Percentiles rank a stretch among this genome's conserved stretches.
phyloP scores from a whole-genome alignment of 805 yeast genomes.

The Hanseniaspora vineae region DNA sequence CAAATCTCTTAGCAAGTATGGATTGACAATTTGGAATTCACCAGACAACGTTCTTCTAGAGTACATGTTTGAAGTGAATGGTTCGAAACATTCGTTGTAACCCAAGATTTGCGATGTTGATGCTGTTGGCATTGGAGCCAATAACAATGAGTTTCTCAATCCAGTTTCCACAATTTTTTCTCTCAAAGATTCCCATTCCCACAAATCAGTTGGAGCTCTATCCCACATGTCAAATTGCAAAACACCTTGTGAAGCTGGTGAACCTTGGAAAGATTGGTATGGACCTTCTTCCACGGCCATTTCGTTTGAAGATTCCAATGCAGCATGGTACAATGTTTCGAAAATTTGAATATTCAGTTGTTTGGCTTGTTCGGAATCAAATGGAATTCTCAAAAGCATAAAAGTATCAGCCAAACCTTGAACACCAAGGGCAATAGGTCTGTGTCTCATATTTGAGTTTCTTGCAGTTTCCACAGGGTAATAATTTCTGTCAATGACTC shows the following conservation, averaged over 20 bases:
- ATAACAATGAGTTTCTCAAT: conserved; percentile 71
- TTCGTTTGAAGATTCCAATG: conserved; percentile 78
- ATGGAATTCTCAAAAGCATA: conserved; percentile 67
- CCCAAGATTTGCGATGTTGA: conserved; percentile 94
- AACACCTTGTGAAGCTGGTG: conserved; percentile 80
- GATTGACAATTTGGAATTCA: conserved; percentile 86
- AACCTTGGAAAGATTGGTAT: conserved; percentile 64
- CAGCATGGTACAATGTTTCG: conserved; percentile 92
- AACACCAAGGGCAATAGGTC: conserved; percentile 97
- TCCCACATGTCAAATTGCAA: conserved; percentile 86
- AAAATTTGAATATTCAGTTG: conserved; percentile 71
- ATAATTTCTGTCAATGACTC: conserved; percentile 68
- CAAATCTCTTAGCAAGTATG: conserved; percentile 70
- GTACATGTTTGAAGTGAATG: conserved; percentile 86
- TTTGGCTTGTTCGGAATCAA: conserved; percentile 72
- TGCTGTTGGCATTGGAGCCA: conserved; percentile 98
- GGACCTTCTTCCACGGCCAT: conserved; percentile 57
- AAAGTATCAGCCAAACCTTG: conserved; percentile 92
- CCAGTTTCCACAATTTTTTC: conserved; percentile 49
- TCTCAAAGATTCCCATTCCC: conserved; percentile 76
- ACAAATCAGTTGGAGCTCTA: conserved; percentile 60
- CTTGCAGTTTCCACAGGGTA: conserved; percentile 77
- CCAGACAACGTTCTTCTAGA: conserved; percentile 86
- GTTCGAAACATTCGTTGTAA: conserved; percentile 91
- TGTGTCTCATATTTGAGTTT: conserved; percentile 62